These are phyloP conservation scores for Styphnolobium japonicum DNA, from an alignment of 306 rosid species.

Conservation along the genomic window DNA sequence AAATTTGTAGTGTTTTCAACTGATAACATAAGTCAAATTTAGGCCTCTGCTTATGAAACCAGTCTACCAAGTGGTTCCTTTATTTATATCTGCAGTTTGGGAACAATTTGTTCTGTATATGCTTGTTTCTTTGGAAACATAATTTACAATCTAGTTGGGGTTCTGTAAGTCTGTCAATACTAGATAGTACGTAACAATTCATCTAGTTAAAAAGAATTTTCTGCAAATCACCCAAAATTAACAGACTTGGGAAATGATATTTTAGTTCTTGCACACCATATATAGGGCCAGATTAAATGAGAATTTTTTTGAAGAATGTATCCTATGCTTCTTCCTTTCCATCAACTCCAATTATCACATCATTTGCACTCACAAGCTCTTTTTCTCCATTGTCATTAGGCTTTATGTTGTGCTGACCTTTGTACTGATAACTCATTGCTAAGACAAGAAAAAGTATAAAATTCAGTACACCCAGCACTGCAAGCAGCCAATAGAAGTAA, in stretches of 20 bases:
- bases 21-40: constrained; percentile 1
- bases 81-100: constrained; percentile 13
- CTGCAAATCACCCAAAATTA: constrained; percentile 9
- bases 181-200: constrained; percentile 4
- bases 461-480: constrained; percentile 61
- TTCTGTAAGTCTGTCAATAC: neutral
- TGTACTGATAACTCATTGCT: constrained; percentile 77
- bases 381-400: constrained; percentile 34
- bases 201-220: neutral
- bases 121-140: neutral
- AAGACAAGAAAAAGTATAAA: constrained; percentile 59
- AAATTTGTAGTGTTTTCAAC: constrained; percentile 19
- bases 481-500: constrained; percentile 77
- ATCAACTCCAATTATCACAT: constrained; percentile 33
- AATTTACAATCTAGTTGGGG: neutral
- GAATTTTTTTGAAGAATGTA: neutral
- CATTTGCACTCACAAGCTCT: constrained; percentile 51
- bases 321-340: constrained; percentile 53
- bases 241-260: neutral
- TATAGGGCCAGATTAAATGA: neutral
- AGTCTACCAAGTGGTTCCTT: constrained; percentile 14
- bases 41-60: neutral
- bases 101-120: constrained; percentile 11
- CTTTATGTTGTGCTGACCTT: constrained; percentile 37
- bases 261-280: neutral